Conservation (phyloP, 331 rosid species). For the Telfairia occidentalis region DNA sequence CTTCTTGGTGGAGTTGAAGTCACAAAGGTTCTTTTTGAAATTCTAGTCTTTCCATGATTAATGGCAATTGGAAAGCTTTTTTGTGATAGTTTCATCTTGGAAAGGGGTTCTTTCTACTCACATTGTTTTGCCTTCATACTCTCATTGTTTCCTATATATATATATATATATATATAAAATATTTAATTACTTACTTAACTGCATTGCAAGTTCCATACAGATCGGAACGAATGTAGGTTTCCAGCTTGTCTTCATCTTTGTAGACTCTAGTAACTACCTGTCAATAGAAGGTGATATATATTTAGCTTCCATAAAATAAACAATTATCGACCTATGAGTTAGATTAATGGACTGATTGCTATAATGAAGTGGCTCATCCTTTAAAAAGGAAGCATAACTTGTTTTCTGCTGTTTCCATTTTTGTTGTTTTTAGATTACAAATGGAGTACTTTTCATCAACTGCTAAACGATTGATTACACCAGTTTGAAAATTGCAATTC, state of each 20-base stretch:
- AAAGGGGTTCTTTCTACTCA: too few relatives aligned
- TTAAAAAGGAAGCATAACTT: not conserved
- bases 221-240: conserved; percentile 69
- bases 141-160: not conserved
- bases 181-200: conserved; percentile 33
- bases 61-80: too few relatives aligned
- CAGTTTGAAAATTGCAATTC: not conserved
- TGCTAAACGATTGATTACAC: not conserved
- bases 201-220: conserved; percentile 55
- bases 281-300: conserved; percentile 20
- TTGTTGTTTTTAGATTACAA: not conserved
- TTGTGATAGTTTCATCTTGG: too few relatives aligned
- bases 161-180: not conserved
- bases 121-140: too few relatives aligned
- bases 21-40: too few relatives aligned
- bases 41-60: too few relatives aligned
- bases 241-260: conserved; percentile 75
- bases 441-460: not conserved
- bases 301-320: conserved; percentile 18
- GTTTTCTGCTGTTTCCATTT: too few relatives aligned
- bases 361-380: not conserved
- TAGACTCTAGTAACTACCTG: conserved; percentile 67
- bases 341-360: not conserved
- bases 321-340: not conserved
- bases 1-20: too few relatives aligned